A percentile compares a stretch with the other conserved stretches of the same genome.
Conservation (phyloP, 2,329 filamentous ascomycete genomes). For the Aspergillus sp. region DNA sequence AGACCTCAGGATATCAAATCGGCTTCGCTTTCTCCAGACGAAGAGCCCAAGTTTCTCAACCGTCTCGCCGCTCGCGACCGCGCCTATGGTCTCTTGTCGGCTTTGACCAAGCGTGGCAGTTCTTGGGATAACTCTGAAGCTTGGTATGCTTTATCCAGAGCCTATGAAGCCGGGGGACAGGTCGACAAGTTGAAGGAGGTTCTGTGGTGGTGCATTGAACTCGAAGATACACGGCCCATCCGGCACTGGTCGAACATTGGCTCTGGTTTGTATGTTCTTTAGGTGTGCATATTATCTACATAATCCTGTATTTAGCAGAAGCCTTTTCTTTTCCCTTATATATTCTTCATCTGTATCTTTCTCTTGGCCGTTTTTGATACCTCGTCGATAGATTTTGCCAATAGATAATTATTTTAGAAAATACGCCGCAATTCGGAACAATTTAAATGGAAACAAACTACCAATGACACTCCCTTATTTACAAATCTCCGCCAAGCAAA, state of each 20-base stretch:
- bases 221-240: slow-evolving; percentile 77
- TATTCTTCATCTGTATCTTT: slow-evolving; percentile 6
- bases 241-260: slow-evolving; percentile 70
- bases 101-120: slow-evolving; percentile 73
- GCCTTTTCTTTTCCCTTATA: neutral
- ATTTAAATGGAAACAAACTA: slow-evolving; percentile 16
- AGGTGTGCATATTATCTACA: slow-evolving; percentile 1
- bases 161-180: slow-evolving; percentile 81
- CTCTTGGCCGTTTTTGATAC: slow-evolving; percentile 18
- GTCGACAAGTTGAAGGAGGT: slow-evolving; percentile 83
- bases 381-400: slow-evolving; percentile 15
- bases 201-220: slow-evolving; percentile 94
- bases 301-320: slow-evolving; percentile 2
- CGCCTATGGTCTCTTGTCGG: slow-evolving; percentile 74
- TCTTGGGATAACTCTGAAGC: slow-evolving; percentile 92
- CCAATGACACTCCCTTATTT: slow-evolving; percentile 30
- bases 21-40: slow-evolving; percentile 17
- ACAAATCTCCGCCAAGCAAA: slow-evolving; percentile 18
- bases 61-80: slow-evolving; percentile 84
- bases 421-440: slow-evolving; percentile 7
- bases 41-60: slow-evolving; percentile 65
- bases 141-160: slow-evolving; percentile 81
- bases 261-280: slow-evolving; percentile 60
- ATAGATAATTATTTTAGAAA: slow-evolving; percentile 4
- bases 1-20: neutral